A percentile compares a stretch with the other conserved stretches of the same genome.
Conservation (phyloP, 768 basidiomycete genomes). For the Suillus subalutaceus region DNA sequence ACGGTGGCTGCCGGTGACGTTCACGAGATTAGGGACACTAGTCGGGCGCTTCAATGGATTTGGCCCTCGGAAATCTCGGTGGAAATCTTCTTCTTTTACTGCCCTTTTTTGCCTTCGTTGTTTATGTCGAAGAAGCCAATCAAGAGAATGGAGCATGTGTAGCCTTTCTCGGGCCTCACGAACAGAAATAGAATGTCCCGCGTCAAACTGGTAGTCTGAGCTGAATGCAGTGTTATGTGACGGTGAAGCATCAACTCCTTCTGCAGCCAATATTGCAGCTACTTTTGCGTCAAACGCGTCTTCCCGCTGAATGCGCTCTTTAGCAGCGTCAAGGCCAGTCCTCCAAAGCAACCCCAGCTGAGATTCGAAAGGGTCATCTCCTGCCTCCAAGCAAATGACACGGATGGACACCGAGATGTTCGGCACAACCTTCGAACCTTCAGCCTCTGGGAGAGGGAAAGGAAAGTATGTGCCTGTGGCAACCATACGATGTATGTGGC, state of each 20-base stretch:
- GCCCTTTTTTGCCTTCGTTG: slow-evolving; percentile 49
- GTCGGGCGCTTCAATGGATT: slow-evolving; percentile 32
- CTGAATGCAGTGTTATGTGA: slow-evolving; percentile 38
- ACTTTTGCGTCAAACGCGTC: slow-evolving; percentile 82
- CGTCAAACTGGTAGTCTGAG: slow-evolving; percentile 65
- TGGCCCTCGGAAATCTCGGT: slow-evolving; percentile 48
- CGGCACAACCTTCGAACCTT: slow-evolving; percentile 74
- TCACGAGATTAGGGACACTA: slow-evolving; percentile 47
- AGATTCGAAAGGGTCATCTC: slow-evolving; percentile 85
- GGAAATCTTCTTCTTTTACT: slow-evolving; percentile 49
- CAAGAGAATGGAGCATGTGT: slow-evolving; percentile 66
- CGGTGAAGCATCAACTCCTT: slow-evolving; percentile 36
- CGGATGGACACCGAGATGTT: slow-evolving; percentile 58
- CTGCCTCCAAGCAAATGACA: slow-evolving; percentile 73
- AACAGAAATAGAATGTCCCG: slow-evolving; percentile 67
- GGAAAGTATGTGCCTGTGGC: slow-evolving; percentile 51
- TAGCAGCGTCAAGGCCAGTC: slow-evolving; percentile 72
- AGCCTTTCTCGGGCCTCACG: slow-evolving; percentile 74
- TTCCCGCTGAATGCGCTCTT: slow-evolving; percentile 71
- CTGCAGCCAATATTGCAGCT: slow-evolving; percentile 56
- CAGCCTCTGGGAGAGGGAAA: slow-evolving; percentile 66
- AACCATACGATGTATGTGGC: slow-evolving; percentile 66
- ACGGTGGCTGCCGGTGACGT: slow-evolving; percentile 35
- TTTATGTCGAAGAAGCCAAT: slow-evolving; percentile 68
- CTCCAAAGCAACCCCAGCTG: slow-evolving; percentile 74